Evolutionary conservation across 1,284 basidiomycete genomes (phyloP).

Genomic region (Apiotrichum gamsii): DNA sequence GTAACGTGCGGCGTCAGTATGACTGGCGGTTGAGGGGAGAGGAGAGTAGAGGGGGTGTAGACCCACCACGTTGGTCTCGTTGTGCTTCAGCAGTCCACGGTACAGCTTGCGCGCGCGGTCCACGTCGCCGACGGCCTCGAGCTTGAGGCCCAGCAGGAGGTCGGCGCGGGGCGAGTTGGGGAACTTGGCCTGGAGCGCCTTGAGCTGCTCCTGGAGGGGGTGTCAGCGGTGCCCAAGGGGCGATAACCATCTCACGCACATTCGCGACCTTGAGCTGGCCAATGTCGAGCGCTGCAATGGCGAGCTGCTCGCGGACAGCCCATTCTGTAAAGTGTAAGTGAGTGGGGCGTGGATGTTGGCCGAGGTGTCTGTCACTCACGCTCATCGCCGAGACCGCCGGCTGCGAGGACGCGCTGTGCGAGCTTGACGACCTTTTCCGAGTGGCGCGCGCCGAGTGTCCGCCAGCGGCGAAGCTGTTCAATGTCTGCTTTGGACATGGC

Average conservation of each 20-base stretch:
- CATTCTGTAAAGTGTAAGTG: no score
- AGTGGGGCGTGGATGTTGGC: no score
- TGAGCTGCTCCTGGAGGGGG: conserved; percentile 57
- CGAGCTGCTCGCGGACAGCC: conserved; percentile 81
- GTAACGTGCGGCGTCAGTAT: no score
- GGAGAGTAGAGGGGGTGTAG: background rate
- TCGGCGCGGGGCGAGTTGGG: conserved; percentile 75
- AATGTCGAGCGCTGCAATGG: conserved; percentile 77
- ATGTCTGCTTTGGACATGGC: conserved; percentile 50
- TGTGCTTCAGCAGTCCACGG: conserved; percentile 60
- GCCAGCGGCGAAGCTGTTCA: conserved; percentile 62
- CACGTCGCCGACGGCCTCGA: conserved; percentile 61
- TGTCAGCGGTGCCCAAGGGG: background rate
- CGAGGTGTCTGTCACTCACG: no score
- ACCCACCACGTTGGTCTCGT: conserved; percentile 71
- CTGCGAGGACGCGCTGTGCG: conserved; percentile 56
- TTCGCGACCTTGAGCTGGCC: conserved; percentile 73
- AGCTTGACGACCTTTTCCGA: conserved; percentile 66
- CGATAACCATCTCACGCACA: conserved; percentile 52
- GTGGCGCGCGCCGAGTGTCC: conserved; percentile 59
- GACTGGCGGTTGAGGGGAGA: conserved; percentile 4
- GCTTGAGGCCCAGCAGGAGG: conserved; percentile 73
- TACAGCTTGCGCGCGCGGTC: conserved; percentile 51
- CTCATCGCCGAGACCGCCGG: conserved; percentile 31
- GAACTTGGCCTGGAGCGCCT: conserved; percentile 64